Conservation (phyloP, 306 rosid genomes). For the Vachellia collinsii region DNA sequence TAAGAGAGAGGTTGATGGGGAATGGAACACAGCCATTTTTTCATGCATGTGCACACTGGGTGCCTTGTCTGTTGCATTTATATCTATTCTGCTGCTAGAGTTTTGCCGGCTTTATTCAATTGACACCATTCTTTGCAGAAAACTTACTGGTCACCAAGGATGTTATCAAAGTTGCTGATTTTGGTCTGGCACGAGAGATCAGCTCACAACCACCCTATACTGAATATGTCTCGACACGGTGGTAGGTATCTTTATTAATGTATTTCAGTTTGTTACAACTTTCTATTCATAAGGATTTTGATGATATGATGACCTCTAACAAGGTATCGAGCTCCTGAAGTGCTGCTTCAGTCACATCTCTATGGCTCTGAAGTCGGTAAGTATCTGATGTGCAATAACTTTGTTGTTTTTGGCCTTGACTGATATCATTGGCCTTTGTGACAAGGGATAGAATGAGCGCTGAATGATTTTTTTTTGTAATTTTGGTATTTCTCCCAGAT, state of each 20-base stretch:
- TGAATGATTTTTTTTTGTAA: slow-evolving; percentile 3
- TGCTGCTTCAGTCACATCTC: slow-evolving; percentile 86
- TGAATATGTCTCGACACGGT: slow-evolving; percentile 92
- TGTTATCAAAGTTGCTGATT: slow-evolving; percentile 86
- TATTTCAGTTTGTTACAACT: background rate
- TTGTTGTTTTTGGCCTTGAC: slow-evolving; percentile 15
- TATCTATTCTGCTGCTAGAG: background rate
- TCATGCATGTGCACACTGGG: background rate
- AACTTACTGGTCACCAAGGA: slow-evolving; percentile 88
- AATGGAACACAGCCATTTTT: slow-evolving; percentile 1
- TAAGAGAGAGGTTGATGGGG: background rate
- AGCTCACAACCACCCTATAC: slow-evolving; percentile 91
- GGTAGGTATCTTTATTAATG: slow-evolving; percentile 55
- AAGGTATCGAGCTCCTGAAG: slow-evolving; percentile 99
- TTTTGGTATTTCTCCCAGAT: slow-evolving; percentile 48
- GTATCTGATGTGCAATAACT: slow-evolving; percentile 38
- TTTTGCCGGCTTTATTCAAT: slow-evolving; percentile 27
- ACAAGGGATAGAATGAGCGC: slow-evolving; percentile 10
- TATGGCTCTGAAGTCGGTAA: slow-evolving; percentile 92
- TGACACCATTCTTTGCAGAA: slow-evolving; percentile 49
- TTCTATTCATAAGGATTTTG: slow-evolving; percentile 1
- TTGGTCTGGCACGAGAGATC: slow-evolving; percentile 95
- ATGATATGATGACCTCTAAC: slow-evolving; percentile 31
- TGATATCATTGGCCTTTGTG: background rate
- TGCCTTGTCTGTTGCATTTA: slow-evolving; percentile 1